Evolutionary conservation across 495 filamentous ascomycete species (phyloP), one percentile per base, ranked within the genome.

Genomic region (Letharia lupina): DNA sequence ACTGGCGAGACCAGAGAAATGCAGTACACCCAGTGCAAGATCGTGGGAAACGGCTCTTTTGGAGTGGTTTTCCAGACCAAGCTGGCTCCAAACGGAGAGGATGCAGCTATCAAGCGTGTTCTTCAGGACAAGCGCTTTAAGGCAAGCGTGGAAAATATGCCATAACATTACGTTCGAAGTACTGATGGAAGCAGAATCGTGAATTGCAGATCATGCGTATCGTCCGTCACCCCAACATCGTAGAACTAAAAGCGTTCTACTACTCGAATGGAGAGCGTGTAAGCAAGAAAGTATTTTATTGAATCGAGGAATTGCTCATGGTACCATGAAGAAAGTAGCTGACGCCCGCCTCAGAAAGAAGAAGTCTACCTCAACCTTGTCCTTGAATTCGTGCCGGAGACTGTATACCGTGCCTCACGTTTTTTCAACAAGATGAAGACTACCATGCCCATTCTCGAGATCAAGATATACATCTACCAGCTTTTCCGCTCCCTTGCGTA

Each of bases 351-450:
- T 63, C 70, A 98, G 93, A 96, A 98, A 82, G 95, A 99, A 75
- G 94, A 99, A 81, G 95, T 99, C 16, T 99, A 98, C 76, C 87
- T 99, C 60, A 99, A 99, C 74, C 84, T 99, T 50, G 92, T 99
- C 58, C 88, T 98, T 72, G 94, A 99, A 76, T 99, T 91, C 74
- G 95, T 99, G 60, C 95, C 95, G 13, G 94, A 98, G 80, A 98
- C 94, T 0, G 95, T 99, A 45, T 99, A 98, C 76, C 86, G 95
- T 65, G 95, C 94, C n/a, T 98, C 94, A 54, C 85, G 94, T 60
- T 97, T 96, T 79, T 99, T 98, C 84, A 97, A 96, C 82, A 99
- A 98, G 81, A 86, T 98, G 85, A 99, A 99, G 85, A 96, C 94
- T 9, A 97, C 95, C 20, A 99, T 99, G 94, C 94, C 94, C 35